phyloP scores from a whole-genome alignment of 495 filamentous ascomycete genomes.

The Aspergillus olivimuriae region DNA sequence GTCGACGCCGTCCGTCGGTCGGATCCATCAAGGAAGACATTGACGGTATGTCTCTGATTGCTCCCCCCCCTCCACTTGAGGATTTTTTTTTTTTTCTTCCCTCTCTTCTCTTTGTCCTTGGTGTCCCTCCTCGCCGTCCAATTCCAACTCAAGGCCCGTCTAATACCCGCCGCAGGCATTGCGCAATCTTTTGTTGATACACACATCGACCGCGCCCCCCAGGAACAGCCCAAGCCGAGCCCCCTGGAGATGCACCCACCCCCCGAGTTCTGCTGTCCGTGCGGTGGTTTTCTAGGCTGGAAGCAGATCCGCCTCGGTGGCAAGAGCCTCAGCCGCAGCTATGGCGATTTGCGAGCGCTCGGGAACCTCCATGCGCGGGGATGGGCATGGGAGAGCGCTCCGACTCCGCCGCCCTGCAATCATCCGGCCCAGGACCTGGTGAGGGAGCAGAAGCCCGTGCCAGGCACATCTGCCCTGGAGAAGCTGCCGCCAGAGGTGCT shows the following conservation, averaged over 20 bases:
- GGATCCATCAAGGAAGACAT: slow-evolving; percentile 44
- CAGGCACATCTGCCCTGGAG: slow-evolving; percentile 49
- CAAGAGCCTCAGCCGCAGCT: slow-evolving; percentile 64
- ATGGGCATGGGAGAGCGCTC: slow-evolving; percentile 50
- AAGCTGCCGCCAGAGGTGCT: slow-evolving; percentile 64
- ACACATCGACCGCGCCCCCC: slow-evolving; percentile 53
- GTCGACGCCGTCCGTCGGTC: slow-evolving; percentile 36
- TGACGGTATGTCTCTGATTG: slow-evolving; percentile 36
- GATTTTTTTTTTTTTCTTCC: too few relatives aligned
- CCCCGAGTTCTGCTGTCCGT: slow-evolving; percentile 62
- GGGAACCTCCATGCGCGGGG: slow-evolving; percentile 38
- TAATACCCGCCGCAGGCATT: slow-evolving; percentile 35
- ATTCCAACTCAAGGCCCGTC: background rate
- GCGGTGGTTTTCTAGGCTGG: slow-evolving; percentile 65
- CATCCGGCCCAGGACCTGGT: slow-evolving; percentile 18
- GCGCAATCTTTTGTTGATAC: slow-evolving; percentile 68
- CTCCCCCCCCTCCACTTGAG: too few relatives aligned
- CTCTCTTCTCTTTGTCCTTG: too few relatives aligned
- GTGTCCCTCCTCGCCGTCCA: background rate
- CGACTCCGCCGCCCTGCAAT: slow-evolving; percentile 14
- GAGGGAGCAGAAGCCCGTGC: slow-evolving; percentile 21
- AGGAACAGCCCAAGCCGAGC: slow-evolving; percentile 36
- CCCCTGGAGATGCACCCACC: slow-evolving; percentile 34
- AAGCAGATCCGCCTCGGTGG: slow-evolving; percentile 63
- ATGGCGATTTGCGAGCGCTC: slow-evolving; percentile 57